Evolutionary conservation across 169 alveolate species (phyloP).

Genomic region (Eimeria necatrix): DNA sequence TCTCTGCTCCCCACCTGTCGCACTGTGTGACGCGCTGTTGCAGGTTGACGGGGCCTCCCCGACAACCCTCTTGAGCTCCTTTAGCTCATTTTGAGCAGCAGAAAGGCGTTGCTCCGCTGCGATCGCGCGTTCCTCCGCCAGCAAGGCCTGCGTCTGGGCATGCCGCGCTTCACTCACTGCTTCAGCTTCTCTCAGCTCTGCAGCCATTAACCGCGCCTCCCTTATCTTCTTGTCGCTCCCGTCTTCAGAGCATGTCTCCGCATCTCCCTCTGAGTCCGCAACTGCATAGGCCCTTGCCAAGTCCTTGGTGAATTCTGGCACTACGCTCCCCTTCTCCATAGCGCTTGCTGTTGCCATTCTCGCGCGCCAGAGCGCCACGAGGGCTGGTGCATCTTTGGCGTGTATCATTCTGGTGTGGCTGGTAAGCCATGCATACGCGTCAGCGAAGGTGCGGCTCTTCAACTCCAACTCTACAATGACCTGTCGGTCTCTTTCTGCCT

Average conservation of each 20-base stretch:
- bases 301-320: conserved; percentile 47
- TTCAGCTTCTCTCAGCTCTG: conserved; percentile 65
- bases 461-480: conserved; percentile 65
- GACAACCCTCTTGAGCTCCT: conserved; percentile 12
- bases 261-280: conserved; percentile 56
- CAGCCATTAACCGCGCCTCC: conserved; percentile 5
- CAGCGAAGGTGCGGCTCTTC: conserved; percentile 75
- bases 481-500: conserved; percentile 56
- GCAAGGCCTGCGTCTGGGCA: conserved; percentile 33
- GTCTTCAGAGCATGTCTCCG: conserved; percentile 50
- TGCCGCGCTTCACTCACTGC: conserved; percentile 66
- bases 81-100: conserved; percentile 11
- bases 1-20: background rate
- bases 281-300: conserved; percentile 40
- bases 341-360: conserved; percentile 58
- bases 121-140: conserved; percentile 64
- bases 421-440: conserved; percentile 75
- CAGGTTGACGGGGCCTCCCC: background rate
- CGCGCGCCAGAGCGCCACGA: conserved; percentile 70
- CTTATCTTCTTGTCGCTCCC: background rate
- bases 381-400: conserved; percentile 67
- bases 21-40: background rate
- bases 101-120: conserved; percentile 26
- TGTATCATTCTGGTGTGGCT: conserved; percentile 70
- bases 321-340: background rate